A percentile compares a stretch with the other conserved stretches of the same genome.
Evolutionary conservation across 345 rosid species (phyloP).

Genomic region (Limnanthes douglasii): DNA sequence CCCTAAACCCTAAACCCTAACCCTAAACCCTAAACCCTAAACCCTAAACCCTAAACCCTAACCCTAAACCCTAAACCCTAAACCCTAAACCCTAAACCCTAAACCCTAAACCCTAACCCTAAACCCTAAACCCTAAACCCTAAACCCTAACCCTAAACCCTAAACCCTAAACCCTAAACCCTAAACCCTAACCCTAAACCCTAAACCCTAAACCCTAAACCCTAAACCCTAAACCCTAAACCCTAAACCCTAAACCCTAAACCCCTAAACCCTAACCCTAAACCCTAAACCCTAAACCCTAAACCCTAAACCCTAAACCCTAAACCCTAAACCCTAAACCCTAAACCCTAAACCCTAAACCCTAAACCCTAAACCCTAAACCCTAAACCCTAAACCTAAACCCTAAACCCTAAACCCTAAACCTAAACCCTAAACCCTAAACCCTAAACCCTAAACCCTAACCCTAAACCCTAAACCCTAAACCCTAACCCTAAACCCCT

Average conservation of each 20-base stretch:
- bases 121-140: background rate
- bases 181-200: background rate
- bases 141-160: background rate
- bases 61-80: background rate
- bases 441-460: background rate
- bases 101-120: background rate
- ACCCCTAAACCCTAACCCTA: no score
- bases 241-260: no score
- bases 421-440: background rate
- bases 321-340: background rate
- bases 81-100: background rate
- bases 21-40: background rate
- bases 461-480: background rate
- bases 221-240: background rate
- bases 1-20: background rate
- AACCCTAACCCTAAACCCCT: no score
- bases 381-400: background rate
- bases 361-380: background rate
- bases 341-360: background rate
- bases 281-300: background rate
- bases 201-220: background rate
- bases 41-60: background rate
- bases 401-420: background rate
- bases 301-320: background rate
- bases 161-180: background rate